Evolutionary conservation across 2,329 filamentous ascomycete species (phyloP).

Genomic region (Metarhizium anisopliae): DNA sequence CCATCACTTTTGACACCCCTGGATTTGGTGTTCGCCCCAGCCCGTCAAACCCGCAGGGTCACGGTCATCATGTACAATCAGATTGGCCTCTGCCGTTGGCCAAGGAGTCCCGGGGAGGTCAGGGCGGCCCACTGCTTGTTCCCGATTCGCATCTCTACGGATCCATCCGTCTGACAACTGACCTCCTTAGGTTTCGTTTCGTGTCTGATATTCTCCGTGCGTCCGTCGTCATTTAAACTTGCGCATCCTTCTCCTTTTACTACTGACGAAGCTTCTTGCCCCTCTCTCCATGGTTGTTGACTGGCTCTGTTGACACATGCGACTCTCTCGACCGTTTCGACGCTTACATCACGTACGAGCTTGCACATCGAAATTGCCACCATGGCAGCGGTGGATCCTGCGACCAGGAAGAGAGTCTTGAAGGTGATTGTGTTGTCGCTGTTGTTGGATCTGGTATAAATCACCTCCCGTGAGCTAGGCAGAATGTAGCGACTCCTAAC

Average conservation of each 20-base stretch:
- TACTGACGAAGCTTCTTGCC: not conserved
- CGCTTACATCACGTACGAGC: not conserved
- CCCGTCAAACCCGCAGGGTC: too few relatives aligned
- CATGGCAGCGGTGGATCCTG: slow-evolving; percentile 40
- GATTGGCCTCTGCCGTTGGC: not conserved
- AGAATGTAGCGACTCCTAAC: not conserved
- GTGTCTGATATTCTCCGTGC: not conserved
- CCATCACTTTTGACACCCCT: too few relatives aligned
- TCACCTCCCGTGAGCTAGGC: not conserved
- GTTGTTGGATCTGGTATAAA: slow-evolving; percentile 71
- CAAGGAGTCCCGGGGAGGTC: too few relatives aligned
- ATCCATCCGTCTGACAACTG: not conserved
- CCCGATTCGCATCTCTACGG: not conserved
- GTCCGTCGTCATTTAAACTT: not conserved
- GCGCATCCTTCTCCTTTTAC: not conserved
- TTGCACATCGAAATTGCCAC: slow-evolving; percentile 3
- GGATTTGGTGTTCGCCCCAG: too few relatives aligned
- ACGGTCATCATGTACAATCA: not conserved
- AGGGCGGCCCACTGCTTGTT: not conserved
- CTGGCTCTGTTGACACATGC: not conserved
- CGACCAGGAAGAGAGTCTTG: slow-evolving; percentile 69
- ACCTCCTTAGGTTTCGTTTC: not conserved
- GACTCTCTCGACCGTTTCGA: not conserved
- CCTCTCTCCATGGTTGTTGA: not conserved
- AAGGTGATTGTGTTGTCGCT: slow-evolving; percentile 83